phyloP scores from a whole-genome alignment of 106 monocot genomes.

The Ottelia alismoides region DNA sequence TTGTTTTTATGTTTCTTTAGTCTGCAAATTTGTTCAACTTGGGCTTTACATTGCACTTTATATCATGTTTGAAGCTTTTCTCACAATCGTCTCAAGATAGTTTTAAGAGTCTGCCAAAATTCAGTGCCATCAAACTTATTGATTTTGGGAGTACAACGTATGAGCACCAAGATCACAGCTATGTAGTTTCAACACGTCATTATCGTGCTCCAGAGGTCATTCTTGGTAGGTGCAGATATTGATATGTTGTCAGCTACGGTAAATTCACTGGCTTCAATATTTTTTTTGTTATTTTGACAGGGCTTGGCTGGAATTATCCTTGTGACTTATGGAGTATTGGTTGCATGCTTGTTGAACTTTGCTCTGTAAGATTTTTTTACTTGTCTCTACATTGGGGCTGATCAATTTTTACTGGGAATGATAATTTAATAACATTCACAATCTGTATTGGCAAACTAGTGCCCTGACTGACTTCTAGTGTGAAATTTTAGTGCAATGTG shows the following conservation, averaged over 20 bases:
- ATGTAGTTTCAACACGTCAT: constrained; percentile 93
- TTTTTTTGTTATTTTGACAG: constrained; percentile 26
- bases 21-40: too few species aligned
- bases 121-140: constrained; percentile 92
- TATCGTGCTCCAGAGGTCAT: constrained; percentile 98
- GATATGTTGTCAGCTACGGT: background rate
- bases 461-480: too few species aligned
- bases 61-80: constrained; percentile 34
- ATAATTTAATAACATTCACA: too few species aligned
- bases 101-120: constrained; percentile 74
- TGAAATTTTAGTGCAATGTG: too few species aligned
- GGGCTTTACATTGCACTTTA: too few species aligned
- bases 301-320: constrained; percentile 92
- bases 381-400: too few species aligned
- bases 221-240: constrained; percentile 91
- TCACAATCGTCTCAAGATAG: constrained; percentile 36
- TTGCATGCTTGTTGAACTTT: constrained; percentile 93
- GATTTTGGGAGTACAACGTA: constrained; percentile 98
- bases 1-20: constrained; percentile 3
- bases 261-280: background rate
- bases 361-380: constrained; percentile 54
- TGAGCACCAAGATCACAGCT: constrained; percentile 94
- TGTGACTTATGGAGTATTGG: constrained; percentile 99
- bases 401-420: too few species aligned
- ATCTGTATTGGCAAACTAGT: too few species aligned